Evolutionary conservation across 805 yeast genomes (phyloP), one percentile per base, ranked within the genome.

Genomic region (Scheffersomyces ergatensis): DNA sequence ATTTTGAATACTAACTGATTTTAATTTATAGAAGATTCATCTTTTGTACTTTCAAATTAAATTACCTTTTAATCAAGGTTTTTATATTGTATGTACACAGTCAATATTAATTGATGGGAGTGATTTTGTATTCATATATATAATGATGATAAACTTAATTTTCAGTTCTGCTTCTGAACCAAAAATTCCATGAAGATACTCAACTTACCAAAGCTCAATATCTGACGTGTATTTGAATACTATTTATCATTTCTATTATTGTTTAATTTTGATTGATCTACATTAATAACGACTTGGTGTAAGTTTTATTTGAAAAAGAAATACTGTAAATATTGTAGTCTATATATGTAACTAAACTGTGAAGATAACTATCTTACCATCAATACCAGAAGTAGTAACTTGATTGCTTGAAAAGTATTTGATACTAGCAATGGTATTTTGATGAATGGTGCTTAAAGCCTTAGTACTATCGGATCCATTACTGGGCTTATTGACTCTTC

Each of bases 151-250:
- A 77, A 66, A 67, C 64, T 54, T 58, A 57, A 52, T 54, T 62
- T 76, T 85, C 96, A 88, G 96, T 88, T 88, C 96, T 88, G 96
- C 96, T 88, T 88, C 96, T 88, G 96, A 88, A 75, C 77, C 78
- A 63, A 73, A 65, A 62, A 51, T 46, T 50, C 62, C 58, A 70
- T 80, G 95, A 85, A 85, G 93, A 86, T 76, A 84, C 76, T 77
- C 70, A 60, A 58, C 57, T 70, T 76, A 78, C 86, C 86, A 80
- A 80, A 76, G 75, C 78, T 74, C 70, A 66, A 54, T 53, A 60
- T 70, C 76, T 72, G 74, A 71, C 18, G 32, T 29, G 13, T 26
- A 26, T 21, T n/a, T n/a, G n/a, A n/a, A n/a, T n/a, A n/a, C n/a
- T n/a, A n/a, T n/a, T n/a, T n/a, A n/a, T n/a, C n/a, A n/a, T n/a